Evolutionary conservation across 2,329 filamentous ascomycete genomes (phyloP), one percentile per base, ranked within the genome.

Genomic region (Grosmannia clavigera): DNA sequence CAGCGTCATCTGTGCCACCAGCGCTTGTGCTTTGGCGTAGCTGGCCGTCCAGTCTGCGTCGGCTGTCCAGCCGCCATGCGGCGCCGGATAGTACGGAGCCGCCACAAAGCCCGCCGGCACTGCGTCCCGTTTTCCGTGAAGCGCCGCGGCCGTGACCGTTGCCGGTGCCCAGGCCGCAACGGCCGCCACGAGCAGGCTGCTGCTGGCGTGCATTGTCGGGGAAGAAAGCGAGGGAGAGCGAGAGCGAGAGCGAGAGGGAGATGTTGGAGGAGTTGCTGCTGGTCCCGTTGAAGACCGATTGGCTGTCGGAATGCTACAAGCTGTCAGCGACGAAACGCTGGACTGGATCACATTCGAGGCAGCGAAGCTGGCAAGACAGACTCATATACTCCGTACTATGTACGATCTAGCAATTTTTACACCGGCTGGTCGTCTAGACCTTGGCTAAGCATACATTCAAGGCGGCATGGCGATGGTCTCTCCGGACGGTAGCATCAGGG

Each of bases 1-100:
- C 60, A 92, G 72, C 0, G 87, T 92, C 87, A 92, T 89, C 55
- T 83, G 80, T 58, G 82, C 81, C 19, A 92, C 88, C 16, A 92
- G 71, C 3, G 75, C 71, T 61, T 83, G 78, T 1, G 88, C 88
- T 67, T 87, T 90, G 58, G 74, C 69, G 35, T 91, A 92, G 65
- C 86, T 86, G 22, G 81, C 80, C 27, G 75, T 75, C 88, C 88
- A 92, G 61, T 81, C 80, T 6, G 79, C 72, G 33, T 35, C 33
- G 33, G 43, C 43, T 0, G 79, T 73, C 84, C 88, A 91, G 48
- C 88, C 88, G 57, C 87, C 87, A 58, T 83, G 80, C 0, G 87
- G 87, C 10, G 86, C 76, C 25, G 87, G 87, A 69, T 90, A 91
- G 69, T 87, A 90, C n/a, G 83, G 80, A 0, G 80, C 69, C 1